Evolutionary conservation across 2,329 filamentous ascomycete genomes (phyloP).

Genomic region (Trichoderma koningii): DNA sequence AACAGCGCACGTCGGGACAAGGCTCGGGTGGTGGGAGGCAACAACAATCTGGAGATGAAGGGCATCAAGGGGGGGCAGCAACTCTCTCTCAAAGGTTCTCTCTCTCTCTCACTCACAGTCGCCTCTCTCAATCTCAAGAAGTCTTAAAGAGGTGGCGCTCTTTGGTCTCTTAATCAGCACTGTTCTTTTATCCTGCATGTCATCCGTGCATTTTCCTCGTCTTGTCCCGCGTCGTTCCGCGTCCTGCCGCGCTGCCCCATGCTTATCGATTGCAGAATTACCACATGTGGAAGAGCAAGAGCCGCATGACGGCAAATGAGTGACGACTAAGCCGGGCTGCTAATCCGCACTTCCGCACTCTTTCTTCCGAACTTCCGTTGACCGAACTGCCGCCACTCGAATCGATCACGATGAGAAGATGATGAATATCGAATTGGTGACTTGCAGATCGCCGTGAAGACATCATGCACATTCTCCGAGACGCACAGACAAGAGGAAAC

Average conservation of each 20-base stretch:
- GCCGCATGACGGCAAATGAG: too few species aligned
- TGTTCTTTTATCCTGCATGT: conserved; percentile 14
- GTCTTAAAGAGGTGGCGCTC: not conserved
- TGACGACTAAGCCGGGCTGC: not conserved
- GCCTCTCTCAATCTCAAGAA: too few species aligned
- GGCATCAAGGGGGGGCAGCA: not conserved
- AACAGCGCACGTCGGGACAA: not conserved
- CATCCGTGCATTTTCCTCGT: too few species aligned
- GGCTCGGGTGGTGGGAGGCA: not conserved
- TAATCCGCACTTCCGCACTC: conserved; percentile 11
- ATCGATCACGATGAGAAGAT: too few species aligned
- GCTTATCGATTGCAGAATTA: not conserved
- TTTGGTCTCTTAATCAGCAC: conserved; percentile 23
- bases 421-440: too few species aligned
- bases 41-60: not conserved
- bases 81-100: too few species aligned
- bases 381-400: not conserved
- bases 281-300: too few species aligned
- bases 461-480: too few species aligned
- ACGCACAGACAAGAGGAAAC: too few species aligned
- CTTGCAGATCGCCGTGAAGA: too few species aligned
- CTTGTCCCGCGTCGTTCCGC: conserved; percentile 3
- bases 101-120: not conserved
- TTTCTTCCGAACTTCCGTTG: conserved; percentile 38
- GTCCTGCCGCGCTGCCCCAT: not conserved